Evolutionary conservation across 257 asterid species (phyloP), one percentile per base, ranked within the genome.

Genomic region (Plantago elongata): DNA sequence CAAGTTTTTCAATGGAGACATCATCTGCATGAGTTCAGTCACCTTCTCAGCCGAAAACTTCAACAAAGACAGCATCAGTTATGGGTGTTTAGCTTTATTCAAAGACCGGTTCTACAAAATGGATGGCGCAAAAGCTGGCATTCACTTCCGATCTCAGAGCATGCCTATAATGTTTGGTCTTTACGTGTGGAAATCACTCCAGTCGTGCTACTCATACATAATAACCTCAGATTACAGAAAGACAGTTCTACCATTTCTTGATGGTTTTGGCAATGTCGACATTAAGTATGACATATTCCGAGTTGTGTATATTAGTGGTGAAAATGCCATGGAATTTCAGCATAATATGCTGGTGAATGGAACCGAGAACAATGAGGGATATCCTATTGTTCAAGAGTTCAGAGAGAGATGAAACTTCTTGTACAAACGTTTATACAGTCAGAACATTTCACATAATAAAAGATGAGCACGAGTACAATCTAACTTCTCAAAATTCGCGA

Each of bases 281-380:
- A 22, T 81, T 0, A 86, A 78, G 71, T 86, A 86, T 75, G 91
- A 86, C 71, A 69, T 86, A 5, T 86, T 86, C 57, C 69, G 78
- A 18, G 95, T 86, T 0, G 78, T 64, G 5, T 81, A 57, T 54
- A 88, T 81, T 1, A 81, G 87, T 57, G 78, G 77, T 0, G 72
- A 75, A 16, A 65, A 60, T 49, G 37, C 54, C n/a, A 52, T 17
- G 40, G 68, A n/a, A 17, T 44, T 60, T 15, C 64, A 64, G 17
- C 57, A 45, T 13, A 57, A 13, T 47, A 51, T 69, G 71, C 16
- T 78, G 66, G 57, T 62, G 17, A 67, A 56, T 61, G 77, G 51
- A 29, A 45, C 54, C 0, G 74, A 63, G 47, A 69, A 67, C n/a
- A 62, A 63, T 30, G 66, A 44, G 12, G 30, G 16, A 1, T 34